These are phyloP conservation scores for Thuidium tamariscinum DNA, from an alignment of 225 moss, liverwort and hornwort genomes.

Conservation along the genomic window DNA sequence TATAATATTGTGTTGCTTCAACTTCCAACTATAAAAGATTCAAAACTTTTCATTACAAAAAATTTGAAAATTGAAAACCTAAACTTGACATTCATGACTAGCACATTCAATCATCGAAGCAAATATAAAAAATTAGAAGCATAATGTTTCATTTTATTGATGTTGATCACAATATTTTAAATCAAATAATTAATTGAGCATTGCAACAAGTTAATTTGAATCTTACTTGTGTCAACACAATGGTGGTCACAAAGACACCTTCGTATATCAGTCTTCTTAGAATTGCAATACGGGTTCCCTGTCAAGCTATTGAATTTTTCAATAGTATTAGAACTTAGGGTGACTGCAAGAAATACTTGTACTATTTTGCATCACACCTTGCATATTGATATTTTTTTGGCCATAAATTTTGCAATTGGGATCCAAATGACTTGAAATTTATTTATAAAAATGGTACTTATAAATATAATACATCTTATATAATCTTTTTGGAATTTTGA, in stretches of 20 bases:
- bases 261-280: neutral
- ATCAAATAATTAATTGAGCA: too few relatives aligned
- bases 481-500: too few relatives aligned
- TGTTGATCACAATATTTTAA: neutral
- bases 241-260: neutral
- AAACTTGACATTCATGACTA: neutral
- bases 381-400: too few relatives aligned
- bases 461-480: too few relatives aligned
- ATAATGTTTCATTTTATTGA: neutral
- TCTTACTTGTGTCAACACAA: neutral
- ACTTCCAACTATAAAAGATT: neutral
- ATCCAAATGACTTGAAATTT: too few relatives aligned
- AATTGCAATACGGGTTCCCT: conserved; percentile 1
- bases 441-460: too few relatives aligned
- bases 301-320: neutral
- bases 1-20: neutral
- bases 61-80: too few relatives aligned
- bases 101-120: neutral
- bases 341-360: too few relatives aligned
- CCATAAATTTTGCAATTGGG: too few relatives aligned
- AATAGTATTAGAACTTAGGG: neutral
- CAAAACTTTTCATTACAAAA: neutral
- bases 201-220: neutral
- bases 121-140: neutral
- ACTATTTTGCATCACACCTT: too few relatives aligned